Conservation (phyloP, 2,329 filamentous ascomycete species). For the Delphinella strobiligena region DNA sequence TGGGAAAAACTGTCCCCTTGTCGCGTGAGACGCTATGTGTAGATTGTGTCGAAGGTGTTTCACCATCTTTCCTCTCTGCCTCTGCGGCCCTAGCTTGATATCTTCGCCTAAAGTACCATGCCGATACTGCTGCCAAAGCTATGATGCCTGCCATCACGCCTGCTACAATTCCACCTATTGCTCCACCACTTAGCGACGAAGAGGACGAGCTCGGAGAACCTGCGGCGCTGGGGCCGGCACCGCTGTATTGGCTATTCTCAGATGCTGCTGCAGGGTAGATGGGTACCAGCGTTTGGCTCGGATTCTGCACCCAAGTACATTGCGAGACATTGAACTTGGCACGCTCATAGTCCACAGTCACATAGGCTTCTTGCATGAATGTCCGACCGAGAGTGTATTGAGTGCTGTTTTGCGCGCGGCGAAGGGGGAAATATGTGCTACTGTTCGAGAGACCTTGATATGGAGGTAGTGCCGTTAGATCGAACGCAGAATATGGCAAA, state of each 20-base stretch:
- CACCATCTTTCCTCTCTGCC: conserved; percentile 8
- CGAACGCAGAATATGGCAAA: conserved; percentile 38
- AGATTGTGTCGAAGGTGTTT: conserved; percentile 5
- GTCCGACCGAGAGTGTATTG: conserved; percentile 53
- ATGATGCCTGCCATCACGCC: conserved; percentile 21
- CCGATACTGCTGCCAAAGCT: conserved; percentile 16
- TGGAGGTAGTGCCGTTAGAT: conserved; percentile 31
- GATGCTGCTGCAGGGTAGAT: conserved; percentile 12
- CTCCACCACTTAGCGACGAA: conserved; percentile 20
- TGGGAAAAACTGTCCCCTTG: conserved; percentile 25
- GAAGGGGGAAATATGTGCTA: conserved; percentile 55
- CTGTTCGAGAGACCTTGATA: conserved; percentile 46
- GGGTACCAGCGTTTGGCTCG: conserved; percentile 15
- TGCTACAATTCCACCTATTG: conserved; percentile 33
- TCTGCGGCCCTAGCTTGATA: conserved; percentile 1
- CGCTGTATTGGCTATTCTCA: conserved; percentile 4
- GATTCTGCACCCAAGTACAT: conserved; percentile 15
- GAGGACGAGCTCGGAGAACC: conserved; percentile 1
- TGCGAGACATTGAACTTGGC: conserved; percentile 35
- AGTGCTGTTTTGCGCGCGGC: conserved; percentile 39
- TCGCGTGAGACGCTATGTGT: conserved; percentile 5
- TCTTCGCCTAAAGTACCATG: conserved; percentile 19
- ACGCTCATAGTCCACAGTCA: conserved; percentile 37
- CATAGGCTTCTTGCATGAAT: conserved; percentile 56
- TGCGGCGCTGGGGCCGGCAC: background rate